phyloP scores from a whole-genome alignment of 2,329 filamentous ascomycete species.

The Zymoseptoria tritici region DNA sequence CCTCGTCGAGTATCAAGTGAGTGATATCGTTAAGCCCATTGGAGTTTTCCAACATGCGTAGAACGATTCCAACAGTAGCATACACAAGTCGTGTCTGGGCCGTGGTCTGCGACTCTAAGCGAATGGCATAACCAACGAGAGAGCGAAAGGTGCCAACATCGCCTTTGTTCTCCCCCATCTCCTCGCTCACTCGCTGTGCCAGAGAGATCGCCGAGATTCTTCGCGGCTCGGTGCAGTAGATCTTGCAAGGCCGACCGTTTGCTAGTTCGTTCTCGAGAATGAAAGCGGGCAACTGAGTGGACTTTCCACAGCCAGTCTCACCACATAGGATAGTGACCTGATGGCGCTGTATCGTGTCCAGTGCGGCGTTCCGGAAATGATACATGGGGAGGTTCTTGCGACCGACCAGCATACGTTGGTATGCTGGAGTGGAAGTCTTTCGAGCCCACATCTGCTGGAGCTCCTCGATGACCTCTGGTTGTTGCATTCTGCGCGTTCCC shows the following conservation, averaged over 20 bases:
- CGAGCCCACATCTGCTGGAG: conserved; percentile 46
- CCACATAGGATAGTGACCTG: conserved; percentile 91
- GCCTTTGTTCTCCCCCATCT: conserved; percentile 75
- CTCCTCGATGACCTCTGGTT: conserved; percentile 29
- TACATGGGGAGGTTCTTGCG: conserved; percentile 85
- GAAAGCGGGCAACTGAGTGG: conserved; percentile 92
- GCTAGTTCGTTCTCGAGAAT: conserved; percentile 82
- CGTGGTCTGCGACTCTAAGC: conserved; percentile 79
- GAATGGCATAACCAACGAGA: conserved; percentile 88
- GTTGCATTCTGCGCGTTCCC: conserved; percentile 11
- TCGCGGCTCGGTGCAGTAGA: conserved; percentile 91
- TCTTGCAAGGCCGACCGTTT: conserved; percentile 73
- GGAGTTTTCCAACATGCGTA: conserved; percentile 90
- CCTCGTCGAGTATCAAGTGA: conserved; percentile 92
- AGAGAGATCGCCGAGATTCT: conserved; percentile 94
- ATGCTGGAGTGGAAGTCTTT: conserved; percentile 48
- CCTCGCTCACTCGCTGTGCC: conserved; percentile 86
- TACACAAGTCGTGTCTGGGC: conserved; percentile 79
- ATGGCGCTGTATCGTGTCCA: conserved; percentile 67
- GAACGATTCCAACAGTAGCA: conserved; percentile 85
- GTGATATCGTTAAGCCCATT: conserved; percentile 83
- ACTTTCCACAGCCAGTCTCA: conserved; percentile 95
- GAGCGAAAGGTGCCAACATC: conserved; percentile 79
- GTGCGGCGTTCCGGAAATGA: conserved; percentile 69
- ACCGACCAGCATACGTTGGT: conserved; percentile 69